These are phyloP conservation scores for Schizophyllum commune DNA, from an alignment of 1,284 basidiomycete species.

Conservation along the genomic window DNA sequence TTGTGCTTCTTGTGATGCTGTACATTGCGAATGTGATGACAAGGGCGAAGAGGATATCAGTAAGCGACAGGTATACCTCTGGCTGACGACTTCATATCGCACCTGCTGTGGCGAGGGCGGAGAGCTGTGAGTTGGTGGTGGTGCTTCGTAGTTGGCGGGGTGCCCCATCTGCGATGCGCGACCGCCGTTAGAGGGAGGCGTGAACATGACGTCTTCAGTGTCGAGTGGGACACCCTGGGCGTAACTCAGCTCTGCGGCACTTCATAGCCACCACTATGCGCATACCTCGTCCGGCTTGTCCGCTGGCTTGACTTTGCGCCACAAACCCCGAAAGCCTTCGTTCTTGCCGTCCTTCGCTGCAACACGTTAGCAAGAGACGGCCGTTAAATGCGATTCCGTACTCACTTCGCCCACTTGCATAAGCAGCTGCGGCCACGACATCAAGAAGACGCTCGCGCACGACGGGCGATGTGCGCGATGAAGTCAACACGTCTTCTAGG, in stretches of 20 bases:
- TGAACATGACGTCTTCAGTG: conserved; percentile 69
- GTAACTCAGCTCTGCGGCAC: not conserved
- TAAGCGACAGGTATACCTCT: conserved; percentile 5
- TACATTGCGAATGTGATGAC: not conserved
- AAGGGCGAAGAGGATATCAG: not conserved
- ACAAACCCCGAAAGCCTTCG: conserved; percentile 55
- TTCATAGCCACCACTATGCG: not conserved
- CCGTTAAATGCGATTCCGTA: conserved; percentile 8
- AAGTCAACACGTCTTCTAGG: conserved; percentile 59
- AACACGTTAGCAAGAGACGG: conserved; percentile 18
- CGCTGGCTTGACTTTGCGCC: conserved; percentile 58
- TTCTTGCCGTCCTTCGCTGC: conserved; percentile 35
- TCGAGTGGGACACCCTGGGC: conserved; percentile 63
- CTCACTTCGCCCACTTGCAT: conserved; percentile 44
- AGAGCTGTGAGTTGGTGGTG: conserved; percentile 18
- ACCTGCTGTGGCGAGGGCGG: conserved; percentile 11
- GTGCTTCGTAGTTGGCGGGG: conserved; percentile 23
- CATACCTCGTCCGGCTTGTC: conserved; percentile 67
- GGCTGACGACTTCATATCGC: conserved; percentile 12
- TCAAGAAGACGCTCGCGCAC: conserved; percentile 66
- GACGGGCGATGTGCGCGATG: conserved; percentile 56
- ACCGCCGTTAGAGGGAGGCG: conserved; percentile 39
- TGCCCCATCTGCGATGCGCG: conserved; percentile 22
- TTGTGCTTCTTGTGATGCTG: not conserved
- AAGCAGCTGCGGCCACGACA: conserved; percentile 67